These are phyloP conservation scores for Zymoseptoria brevis DNA, from an alignment of 2,329 filamentous ascomycete genomes.

Conservation along the genomic window DNA sequence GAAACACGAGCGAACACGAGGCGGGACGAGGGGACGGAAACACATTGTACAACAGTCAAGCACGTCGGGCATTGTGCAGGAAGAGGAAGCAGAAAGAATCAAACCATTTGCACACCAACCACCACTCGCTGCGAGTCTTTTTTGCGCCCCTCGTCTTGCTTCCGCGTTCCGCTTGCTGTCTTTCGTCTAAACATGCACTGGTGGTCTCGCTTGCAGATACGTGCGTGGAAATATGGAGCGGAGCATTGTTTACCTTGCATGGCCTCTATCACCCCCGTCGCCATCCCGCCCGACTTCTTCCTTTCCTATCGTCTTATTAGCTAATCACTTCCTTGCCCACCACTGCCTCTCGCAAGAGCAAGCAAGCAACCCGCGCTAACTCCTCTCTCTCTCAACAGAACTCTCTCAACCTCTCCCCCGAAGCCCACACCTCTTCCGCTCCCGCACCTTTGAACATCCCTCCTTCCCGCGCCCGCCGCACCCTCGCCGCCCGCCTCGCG, in stretches of 20 bases:
- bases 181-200: slow-evolving; percentile 1
- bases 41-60: slow-evolving; percentile 2
- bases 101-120: background rate
- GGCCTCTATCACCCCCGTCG: background rate
- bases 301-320: background rate
- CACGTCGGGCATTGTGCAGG: background rate
- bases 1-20: background rate
- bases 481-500: slow-evolving; percentile 76
- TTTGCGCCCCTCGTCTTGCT: background rate
- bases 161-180: background rate
- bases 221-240: background rate
- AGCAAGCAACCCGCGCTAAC: slow-evolving; percentile 4
- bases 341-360: background rate
- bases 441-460: slow-evolving; percentile 75
- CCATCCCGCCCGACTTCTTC: background rate
- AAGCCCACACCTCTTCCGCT: slow-evolving; percentile 31
- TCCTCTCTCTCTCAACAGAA: background rate
- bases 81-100: background rate
- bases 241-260: background rate
- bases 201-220: background rate
- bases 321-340: background rate
- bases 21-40: slow-evolving; percentile 5
- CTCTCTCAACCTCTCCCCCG: slow-evolving; percentile 7
- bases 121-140: background rate
- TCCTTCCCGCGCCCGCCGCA: slow-evolving; percentile 76